Evolutionary conservation across 2,329 filamentous ascomycete species (phyloP).

Genomic region (Fusarium hostae): DNA sequence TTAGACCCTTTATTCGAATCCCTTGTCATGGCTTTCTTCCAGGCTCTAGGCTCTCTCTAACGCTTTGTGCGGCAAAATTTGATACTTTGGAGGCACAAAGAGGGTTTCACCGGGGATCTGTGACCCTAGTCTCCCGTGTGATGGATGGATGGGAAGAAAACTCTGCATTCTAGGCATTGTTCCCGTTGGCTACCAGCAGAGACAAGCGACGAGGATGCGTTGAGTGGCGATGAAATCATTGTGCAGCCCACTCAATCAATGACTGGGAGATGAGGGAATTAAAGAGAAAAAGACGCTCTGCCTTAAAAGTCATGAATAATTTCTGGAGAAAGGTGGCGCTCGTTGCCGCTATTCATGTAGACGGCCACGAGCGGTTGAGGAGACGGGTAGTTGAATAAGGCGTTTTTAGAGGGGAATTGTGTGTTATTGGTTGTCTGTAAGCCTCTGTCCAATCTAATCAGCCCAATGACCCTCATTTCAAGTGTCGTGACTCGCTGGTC

Average conservation of each 20-base stretch:
- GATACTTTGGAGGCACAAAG: slow-evolving; percentile 26
- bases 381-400: not conserved
- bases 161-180: slow-evolving; percentile 33
- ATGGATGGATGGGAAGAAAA: slow-evolving; percentile 29
- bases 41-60: not conserved
- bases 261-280: slow-evolving; percentile 37
- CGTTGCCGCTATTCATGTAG: slow-evolving; percentile 15
- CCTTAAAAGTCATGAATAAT: slow-evolving; percentile 6
- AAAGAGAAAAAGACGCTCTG: slow-evolving; percentile 16
- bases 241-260: slow-evolving; percentile 13
- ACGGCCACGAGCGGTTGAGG: slow-evolving; percentile 3
- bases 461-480: slow-evolving; percentile 13
- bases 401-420: slow-evolving; percentile 4
- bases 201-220: not conserved
- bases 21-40: slow-evolving; percentile 19
- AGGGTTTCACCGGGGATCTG: slow-evolving; percentile 31
- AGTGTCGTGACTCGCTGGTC: slow-evolving; percentile 3
- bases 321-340: slow-evolving; percentile 13
- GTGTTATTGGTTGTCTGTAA: slow-evolving; percentile 3
- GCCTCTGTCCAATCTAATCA: slow-evolving; percentile 21
- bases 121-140: slow-evolving; percentile 22
- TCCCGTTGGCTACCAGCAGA: slow-evolving; percentile 6
- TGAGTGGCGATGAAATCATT: slow-evolving; percentile 34
- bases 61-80: slow-evolving; percentile 23
- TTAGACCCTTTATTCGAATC: slow-evolving; percentile 20